Evolutionary conservation across 306 rosid genomes (phyloP).

Genomic region (Prunus mira): DNA sequence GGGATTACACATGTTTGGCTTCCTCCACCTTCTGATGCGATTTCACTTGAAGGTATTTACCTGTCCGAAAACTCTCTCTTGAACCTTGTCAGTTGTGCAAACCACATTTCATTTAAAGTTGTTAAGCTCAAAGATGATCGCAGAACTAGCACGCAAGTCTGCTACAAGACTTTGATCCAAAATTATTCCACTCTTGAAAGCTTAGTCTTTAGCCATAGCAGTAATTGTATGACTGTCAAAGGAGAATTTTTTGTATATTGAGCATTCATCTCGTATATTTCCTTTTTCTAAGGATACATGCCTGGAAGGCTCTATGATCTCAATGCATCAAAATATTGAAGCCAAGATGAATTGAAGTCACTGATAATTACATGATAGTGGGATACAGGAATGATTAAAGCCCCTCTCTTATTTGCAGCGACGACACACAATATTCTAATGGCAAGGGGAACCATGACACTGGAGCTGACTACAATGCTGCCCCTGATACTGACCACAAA

Average conservation of each 20-base stretch:
- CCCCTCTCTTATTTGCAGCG: constrained; percentile 60
- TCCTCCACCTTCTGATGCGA: constrained; percentile 77
- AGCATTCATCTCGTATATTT: no score
- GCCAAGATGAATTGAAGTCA: constrained; percentile 54
- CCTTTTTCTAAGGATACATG: constrained; percentile 45
- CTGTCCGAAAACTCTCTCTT: no score
- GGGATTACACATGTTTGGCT: constrained; percentile 80
- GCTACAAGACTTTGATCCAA: no score
- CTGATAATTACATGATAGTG: constrained; percentile 43
- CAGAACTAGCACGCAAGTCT: no score
- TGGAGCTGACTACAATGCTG: constrained; percentile 24
- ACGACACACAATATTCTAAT: constrained; percentile 62
- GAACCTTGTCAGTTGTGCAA: not conserved
- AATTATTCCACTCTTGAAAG: no score
- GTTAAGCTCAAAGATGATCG: not conserved
- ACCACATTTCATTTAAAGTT: not conserved
- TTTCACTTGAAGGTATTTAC: constrained; percentile 30
- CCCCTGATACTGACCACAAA: constrained; percentile 65
- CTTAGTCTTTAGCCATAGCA: no score
- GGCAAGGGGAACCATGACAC: constrained; percentile 71
- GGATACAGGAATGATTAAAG: constrained; percentile 73
- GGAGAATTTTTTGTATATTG: not conserved
- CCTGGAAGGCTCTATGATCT: constrained; percentile 89
- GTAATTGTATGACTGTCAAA: not conserved
- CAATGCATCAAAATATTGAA: constrained; percentile 64